Base-by-base conservation (phyloP, 345 rosid genomes). In the Barbarea vulgaris region DNA sequence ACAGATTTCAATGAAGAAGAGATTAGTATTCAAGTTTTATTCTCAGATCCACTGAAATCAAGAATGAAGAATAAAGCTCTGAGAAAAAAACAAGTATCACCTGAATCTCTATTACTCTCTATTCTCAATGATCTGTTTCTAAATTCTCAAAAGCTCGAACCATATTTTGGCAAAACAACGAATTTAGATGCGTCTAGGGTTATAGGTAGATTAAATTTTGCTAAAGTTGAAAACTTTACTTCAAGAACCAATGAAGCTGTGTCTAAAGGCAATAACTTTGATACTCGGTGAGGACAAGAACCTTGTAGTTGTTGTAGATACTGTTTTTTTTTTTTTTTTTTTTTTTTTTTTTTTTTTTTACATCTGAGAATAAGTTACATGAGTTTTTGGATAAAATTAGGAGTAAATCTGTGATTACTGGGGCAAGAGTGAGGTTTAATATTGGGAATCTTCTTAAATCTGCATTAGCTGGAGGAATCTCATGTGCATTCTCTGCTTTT, bases 391-490 rank as follows among this genome's bases (percentile, higher is more conserved):
- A 12, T 37, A 18, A 19, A 14, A 36, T 27, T 36, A 60, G 65
- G 30, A 60, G 47, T 60, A 60, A 91, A 83, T 87, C 97, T 50
- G 96, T 87, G 18, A 89, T 86, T 47, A 85, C 85, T 84, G 76
- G 85, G 42, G 82, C 93, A 18, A 89, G 93, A 21, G 83, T 81
- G 70, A 87, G 86, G 78, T 80, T 89, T 56, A 93, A 87, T 67
- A 81, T 93, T 61, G 89, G 86, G 48, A 84, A 88, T 82, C 96
- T 94, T 80, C 82, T 94, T 47, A 86, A 83, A 84, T 91, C 97
- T 60, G 98, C 98, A 48, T 76, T 94, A 81, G 98, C 98, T 8
- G 98, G 98, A 34, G 98, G 98, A 59, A 83, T 94, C 18, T 86
- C 98, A 30, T 88, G 95, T 73, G 97, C 96, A 10, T 88, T 94